Percentiles rank a stretch among this genome's conserved stretches.
Evolutionary conservation across 345 rosid genomes (phyloP).

Genomic region (Anacardium occidentale): DNA sequence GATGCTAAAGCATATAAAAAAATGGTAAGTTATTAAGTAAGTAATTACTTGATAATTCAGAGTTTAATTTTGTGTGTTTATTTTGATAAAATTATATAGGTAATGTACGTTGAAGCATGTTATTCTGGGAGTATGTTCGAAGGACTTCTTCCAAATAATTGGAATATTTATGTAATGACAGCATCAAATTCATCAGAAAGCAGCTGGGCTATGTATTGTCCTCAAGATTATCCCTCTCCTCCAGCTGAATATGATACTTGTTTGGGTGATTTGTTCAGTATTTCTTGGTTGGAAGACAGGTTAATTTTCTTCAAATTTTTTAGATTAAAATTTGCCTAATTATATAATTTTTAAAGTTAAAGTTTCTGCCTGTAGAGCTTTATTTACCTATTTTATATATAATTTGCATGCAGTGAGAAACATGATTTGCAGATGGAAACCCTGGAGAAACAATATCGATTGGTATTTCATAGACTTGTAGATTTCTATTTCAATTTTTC

Average conservation of each 20-base stretch:
- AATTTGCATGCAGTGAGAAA: conserved; percentile 37
- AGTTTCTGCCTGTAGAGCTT: no score
- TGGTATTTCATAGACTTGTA: conserved; percentile 23
- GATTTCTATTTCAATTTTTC: background rate
- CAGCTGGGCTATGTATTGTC: conserved; percentile 58
- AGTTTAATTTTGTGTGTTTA: background rate
- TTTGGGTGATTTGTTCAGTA: conserved; percentile 67
- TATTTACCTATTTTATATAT: background rate
- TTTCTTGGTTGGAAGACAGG: conserved; percentile 90
- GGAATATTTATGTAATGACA: conserved; percentile 53
- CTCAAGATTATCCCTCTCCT: conserved; percentile 16
- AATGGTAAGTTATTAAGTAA: conserved; percentile 35
- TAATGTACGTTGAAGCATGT: conserved; percentile 66
- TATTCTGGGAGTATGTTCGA: conserved; percentile 67
- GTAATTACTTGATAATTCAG: background rate
- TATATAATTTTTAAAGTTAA: no score
- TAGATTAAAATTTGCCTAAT: no score
- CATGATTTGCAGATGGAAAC: conserved; percentile 58
- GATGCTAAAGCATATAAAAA: conserved; percentile 37
- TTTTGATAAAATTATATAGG: conserved; percentile 27
- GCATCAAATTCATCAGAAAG: conserved; percentile 53
- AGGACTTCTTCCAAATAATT: conserved; percentile 43
- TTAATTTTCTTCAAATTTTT: conserved; percentile 4
- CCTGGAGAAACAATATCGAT: conserved; percentile 44
- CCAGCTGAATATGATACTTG: conserved; percentile 39